These are phyloP conservation scores for Talinum fruticosum DNA, from an alignment of 148 eudicot genomes.

Conservation along the genomic window DNA sequence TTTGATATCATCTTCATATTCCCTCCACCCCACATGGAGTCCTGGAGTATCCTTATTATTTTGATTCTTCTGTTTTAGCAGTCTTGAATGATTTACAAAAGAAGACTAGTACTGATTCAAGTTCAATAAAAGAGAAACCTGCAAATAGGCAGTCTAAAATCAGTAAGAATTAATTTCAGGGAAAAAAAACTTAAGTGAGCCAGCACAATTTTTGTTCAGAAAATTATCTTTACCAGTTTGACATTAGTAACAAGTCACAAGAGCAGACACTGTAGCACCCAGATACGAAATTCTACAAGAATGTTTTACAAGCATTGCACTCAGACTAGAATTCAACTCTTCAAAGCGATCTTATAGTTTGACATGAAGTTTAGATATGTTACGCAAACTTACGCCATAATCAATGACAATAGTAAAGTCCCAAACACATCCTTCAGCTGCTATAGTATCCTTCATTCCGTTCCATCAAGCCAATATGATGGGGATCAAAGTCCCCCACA, in stretches of 20 bases:
- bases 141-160: neutral
- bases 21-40: constrained; percentile 1
- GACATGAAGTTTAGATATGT: too few species aligned
- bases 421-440: neutral
- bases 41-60: neutral
- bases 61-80: neutral
- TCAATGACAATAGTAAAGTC: neutral
- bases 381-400: neutral
- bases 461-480: neutral
- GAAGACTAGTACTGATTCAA: neutral
- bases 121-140: neutral
- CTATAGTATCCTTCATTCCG: neutral
- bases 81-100: neutral
- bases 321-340: too few species aligned
- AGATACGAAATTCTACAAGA: too few species aligned
- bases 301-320: too few species aligned
- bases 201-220: neutral
- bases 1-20: neutral
- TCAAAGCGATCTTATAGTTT: neutral
- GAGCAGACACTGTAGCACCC: neutral
- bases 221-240: too few species aligned
- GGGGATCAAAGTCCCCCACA: too few species aligned
- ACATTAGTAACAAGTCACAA: neutral
- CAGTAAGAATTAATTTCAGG: neutral
- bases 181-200: neutral